Evolutionary conservation across 1,284 basidiomycete genomes (phyloP).

Genomic region (Cystobasidiaceae sp.): DNA sequence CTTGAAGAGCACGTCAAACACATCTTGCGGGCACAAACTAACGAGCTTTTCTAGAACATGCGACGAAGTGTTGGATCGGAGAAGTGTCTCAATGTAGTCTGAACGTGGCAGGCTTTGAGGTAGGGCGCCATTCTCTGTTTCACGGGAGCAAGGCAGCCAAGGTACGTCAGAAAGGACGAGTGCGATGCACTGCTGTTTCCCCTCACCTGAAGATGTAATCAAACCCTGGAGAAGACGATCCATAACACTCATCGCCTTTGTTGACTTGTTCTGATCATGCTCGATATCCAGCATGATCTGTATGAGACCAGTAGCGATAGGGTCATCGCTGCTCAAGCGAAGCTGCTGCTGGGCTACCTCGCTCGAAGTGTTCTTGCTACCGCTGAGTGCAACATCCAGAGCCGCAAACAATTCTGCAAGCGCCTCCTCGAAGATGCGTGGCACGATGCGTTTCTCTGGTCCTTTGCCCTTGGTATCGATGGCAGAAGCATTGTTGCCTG

Average conservation of each 20-base stretch:
- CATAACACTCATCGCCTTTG: slow-evolving; percentile 65
- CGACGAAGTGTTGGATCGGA: slow-evolving; percentile 78
- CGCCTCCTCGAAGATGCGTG: slow-evolving; percentile 54
- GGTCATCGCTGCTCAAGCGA: slow-evolving; percentile 17
- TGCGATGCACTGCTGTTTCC: not conserved
- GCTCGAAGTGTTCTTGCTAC: not conserved
- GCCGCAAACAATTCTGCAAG: slow-evolving; percentile 56
- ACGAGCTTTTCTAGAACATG: slow-evolving; percentile 78
- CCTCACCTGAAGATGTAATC: slow-evolving; percentile 61
- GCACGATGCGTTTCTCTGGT: slow-evolving; percentile 47
- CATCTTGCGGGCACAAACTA: slow-evolving; percentile 55
- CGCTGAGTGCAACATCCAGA: slow-evolving; percentile 45
- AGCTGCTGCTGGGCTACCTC: not conserved
- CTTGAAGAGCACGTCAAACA: slow-evolving; percentile 66
- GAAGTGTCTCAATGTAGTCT: slow-evolving; percentile 69
- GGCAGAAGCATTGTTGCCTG: not conserved
- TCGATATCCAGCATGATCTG: slow-evolving; percentile 76
- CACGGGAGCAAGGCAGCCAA: not conserved
- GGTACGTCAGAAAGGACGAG: not conserved
- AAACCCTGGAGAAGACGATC: slow-evolving; percentile 75
- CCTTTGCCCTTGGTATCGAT: slow-evolving; percentile 47
- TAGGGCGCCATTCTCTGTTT: slow-evolving; percentile 16
- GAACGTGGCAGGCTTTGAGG: slow-evolving; percentile 53
- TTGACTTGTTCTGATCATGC: slow-evolving; percentile 58
- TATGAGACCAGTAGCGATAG: slow-evolving; percentile 18